Evolutionary conservation across 768 basidiomycete genomes (phyloP), one percentile per base, ranked within the genome.

Genomic region (Pulveroboletus sp.): DNA sequence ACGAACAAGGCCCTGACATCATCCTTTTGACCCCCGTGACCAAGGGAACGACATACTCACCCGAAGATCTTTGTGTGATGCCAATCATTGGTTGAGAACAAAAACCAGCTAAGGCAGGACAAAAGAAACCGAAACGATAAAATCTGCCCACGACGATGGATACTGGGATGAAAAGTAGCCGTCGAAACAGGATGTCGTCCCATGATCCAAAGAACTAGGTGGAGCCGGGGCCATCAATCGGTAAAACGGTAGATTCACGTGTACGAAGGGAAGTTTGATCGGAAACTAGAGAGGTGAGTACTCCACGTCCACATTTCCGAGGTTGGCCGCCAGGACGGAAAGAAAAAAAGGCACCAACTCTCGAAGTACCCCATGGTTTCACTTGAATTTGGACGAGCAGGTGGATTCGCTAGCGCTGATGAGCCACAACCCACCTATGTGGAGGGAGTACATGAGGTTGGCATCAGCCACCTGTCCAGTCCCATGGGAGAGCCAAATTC

Each of bases 111-210:
- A 37, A 18, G 45, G 31, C 24, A 44, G 2, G n/a, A 15, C 44
- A 32, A 14, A 56, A n/a, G 39, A 27, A 4, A 35, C 24, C 32
- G n/a, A 26, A 24, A 46, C 37, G 11, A 31, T 38, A 21, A 47
- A 28, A 6, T 18, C 45, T 43, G 17, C 50, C 57, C 57, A 55
- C 48, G 48, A 32, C 14, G 14, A 26, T 21, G 21, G 21, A 21
- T 21, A 21, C 21, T 21, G 4, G 21, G 21, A 21, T 21, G 21
- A 21, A 21, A 4, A 21, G 21, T 21, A n/a, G 14, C n/a, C 45
- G n/a, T 21, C n/a, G 18, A 39, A 38, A 9, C 14, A 7, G 21
- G 44, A 45, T 6, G 11, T 17, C 14, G 2, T 26, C n/a, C 24
- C 17, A 17, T 21, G 18, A 39, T 27, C n/a, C 14, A 24, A 8